A percentile compares a stretch with the other conserved stretches of the same genome.
phyloP scores from a whole-genome alignment of 108 stramenopile species.

The Halocafeteria seosinensis region DNA sequence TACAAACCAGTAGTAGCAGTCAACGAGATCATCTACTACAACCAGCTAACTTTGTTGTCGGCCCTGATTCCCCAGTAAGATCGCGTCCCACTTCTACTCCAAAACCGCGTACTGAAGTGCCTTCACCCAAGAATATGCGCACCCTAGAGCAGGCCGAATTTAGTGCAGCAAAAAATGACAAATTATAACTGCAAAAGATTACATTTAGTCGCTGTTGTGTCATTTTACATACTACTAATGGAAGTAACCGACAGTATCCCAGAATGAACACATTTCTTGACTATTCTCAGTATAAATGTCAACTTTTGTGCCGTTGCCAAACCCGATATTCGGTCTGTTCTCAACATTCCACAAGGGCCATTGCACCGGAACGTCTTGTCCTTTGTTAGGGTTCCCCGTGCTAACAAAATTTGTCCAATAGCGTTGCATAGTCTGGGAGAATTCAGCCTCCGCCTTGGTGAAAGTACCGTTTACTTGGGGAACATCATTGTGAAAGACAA shows the following conservation, averaged over 20 bases:
- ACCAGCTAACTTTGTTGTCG: too few species aligned
- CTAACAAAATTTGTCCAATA: constrained; percentile 1
- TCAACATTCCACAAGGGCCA: not conserved
- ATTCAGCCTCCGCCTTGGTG: not conserved
- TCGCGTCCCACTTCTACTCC: too few species aligned
- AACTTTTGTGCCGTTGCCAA: not conserved
- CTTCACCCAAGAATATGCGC: too few species aligned
- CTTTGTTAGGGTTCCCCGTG: not conserved
- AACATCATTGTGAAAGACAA: not conserved
- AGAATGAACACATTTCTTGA: not conserved
- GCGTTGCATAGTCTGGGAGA: not conserved
- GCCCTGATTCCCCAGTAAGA: too few species aligned
- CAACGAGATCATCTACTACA: too few species aligned
- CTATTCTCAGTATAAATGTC: not conserved
- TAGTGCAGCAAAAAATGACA: too few species aligned
- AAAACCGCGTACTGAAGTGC: too few species aligned
- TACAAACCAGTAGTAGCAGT: too few species aligned
- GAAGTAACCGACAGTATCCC: not conserved
- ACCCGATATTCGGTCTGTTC: not conserved
- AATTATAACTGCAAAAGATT: too few species aligned
- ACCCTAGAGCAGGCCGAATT: too few species aligned
- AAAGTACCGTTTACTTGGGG: not conserved
- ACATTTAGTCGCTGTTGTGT: too few species aligned
- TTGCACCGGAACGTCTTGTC: not conserved
- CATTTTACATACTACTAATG: not conserved